Evolutionary conservation across 257 asterid species (phyloP).

Genomic region (Gentiana macrophylla): DNA sequence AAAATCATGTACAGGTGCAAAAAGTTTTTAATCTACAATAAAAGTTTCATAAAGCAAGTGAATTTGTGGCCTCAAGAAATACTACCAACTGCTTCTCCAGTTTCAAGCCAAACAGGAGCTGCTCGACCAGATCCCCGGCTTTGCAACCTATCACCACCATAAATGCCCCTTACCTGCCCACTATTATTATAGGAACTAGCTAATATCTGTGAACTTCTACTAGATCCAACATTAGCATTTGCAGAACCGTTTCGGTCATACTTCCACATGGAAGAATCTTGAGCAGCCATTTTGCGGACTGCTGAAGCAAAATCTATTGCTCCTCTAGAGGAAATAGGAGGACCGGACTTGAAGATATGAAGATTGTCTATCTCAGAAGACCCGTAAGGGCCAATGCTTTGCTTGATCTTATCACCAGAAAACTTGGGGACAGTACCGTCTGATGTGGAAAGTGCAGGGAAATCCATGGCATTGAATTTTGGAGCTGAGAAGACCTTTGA

Average conservation of each 20-base stretch:
- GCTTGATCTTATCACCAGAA: slow-evolving; percentile 41
- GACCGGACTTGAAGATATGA: slow-evolving; percentile 35
- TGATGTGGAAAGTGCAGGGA: slow-evolving; percentile 72
- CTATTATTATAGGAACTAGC: slow-evolving; percentile 44
- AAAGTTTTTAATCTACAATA: slow-evolving; percentile 12
- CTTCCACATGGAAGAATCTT: slow-evolving; percentile 68
- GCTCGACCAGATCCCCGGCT: slow-evolving; percentile 55
- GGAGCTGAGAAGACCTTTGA: slow-evolving; percentile 63
- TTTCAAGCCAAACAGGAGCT: slow-evolving; percentile 66
- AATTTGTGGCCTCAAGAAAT: slow-evolving; percentile 21
- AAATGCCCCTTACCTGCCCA: slow-evolving; percentile 45
- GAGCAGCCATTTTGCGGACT: slow-evolving; percentile 70
- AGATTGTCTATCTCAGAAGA: slow-evolving; percentile 37
- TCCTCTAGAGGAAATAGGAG: slow-evolving; percentile 59
- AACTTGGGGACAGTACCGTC: slow-evolving; percentile 41
- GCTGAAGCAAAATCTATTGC: slow-evolving; percentile 72
- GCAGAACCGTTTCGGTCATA: slow-evolving; percentile 50
- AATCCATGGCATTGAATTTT: slow-evolving; percentile 64
- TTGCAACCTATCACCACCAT: slow-evolving; percentile 39
- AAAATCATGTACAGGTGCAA: slow-evolving; percentile 26
- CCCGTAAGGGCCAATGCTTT: slow-evolving; percentile 31
- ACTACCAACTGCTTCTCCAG: slow-evolving; percentile 85
- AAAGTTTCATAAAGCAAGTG: slow-evolving; percentile 15
- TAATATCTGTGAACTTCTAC: slow-evolving; percentile 58
- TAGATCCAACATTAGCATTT: slow-evolving; percentile 59